These are phyloP conservation scores for Penicillium roqueforti DNA, from an alignment of 495 filamentous ascomycete genomes.

Conservation along the genomic window DNA sequence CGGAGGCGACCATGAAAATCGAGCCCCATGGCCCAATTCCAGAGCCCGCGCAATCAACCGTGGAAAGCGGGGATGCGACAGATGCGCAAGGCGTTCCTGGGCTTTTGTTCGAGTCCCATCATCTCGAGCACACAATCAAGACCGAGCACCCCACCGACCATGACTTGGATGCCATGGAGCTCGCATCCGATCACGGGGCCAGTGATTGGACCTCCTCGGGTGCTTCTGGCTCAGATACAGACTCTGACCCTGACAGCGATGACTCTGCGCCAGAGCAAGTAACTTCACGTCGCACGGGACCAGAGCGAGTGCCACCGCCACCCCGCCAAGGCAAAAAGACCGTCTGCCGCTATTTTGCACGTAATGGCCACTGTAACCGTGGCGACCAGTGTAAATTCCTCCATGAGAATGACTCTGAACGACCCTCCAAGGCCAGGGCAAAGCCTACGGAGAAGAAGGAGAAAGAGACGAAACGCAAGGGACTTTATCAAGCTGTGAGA, in stretches of 20 bases:
- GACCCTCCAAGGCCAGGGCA: conserved; percentile 31
- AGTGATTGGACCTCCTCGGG: conserved; percentile 39
- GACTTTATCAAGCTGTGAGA: conserved; percentile 51
- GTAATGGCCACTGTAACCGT: conserved; percentile 41
- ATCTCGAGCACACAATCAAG: conserved; percentile 19
- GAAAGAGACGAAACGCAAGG: conserved; percentile 38
- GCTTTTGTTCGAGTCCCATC: not conserved
- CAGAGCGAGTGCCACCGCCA: conserved; percentile 41
- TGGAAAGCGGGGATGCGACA: too few relatives aligned
- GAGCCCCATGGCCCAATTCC: not conserved
- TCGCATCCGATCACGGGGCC: conserved; percentile 11
- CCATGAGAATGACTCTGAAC: conserved; percentile 36
- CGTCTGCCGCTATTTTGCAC: conserved; percentile 45
- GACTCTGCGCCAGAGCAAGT: conserved; percentile 42
- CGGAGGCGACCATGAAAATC: not conserved
- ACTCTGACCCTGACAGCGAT: conserved; percentile 26
- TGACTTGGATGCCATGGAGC: conserved; percentile 8
- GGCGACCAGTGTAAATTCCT: conserved; percentile 46
- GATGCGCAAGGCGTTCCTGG: not conserved
- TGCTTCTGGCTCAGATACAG: conserved; percentile 32
- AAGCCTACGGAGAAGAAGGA: conserved; percentile 30
- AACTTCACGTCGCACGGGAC: conserved; percentile 39
- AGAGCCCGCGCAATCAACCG: not conserved
- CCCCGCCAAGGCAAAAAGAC: conserved; percentile 36
- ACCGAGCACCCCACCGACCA: conserved; percentile 7